phyloP scores from a whole-genome alignment of 2,329 filamentous ascomycete genomes.

The Pseudocercospora vitis region DNA sequence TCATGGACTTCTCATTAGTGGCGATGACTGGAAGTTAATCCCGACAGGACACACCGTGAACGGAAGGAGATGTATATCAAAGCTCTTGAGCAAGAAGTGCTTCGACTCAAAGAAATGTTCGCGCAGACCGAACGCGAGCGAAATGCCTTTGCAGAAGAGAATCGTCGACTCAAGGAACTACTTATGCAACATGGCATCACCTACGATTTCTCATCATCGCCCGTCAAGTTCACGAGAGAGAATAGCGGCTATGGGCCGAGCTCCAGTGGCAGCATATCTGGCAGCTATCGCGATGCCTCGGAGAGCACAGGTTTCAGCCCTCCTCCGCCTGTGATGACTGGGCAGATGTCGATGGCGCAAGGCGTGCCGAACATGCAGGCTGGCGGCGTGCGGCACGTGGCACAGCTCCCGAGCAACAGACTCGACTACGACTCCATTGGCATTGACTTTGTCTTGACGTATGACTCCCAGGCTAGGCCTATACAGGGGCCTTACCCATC shows the following conservation, averaged over 20 bases:
- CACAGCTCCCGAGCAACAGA: slow-evolving; percentile 39
- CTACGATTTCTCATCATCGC: slow-evolving; percentile 49
- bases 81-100: slow-evolving; percentile 84
- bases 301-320: slow-evolving; percentile 51
- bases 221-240: slow-evolving; percentile 39
- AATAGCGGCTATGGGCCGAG: slow-evolving; percentile 44
- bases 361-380: slow-evolving; percentile 18
- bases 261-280: slow-evolving; percentile 59
- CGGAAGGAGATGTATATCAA: slow-evolving; percentile 97
- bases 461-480: slow-evolving; percentile 52
- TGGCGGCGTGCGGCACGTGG: slow-evolving; percentile 25
- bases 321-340: slow-evolving; percentile 29
- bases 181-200: slow-evolving; percentile 60
- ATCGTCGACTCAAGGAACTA: slow-evolving; percentile 68
- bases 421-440: slow-evolving; percentile 78
- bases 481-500: slow-evolving; percentile 55
- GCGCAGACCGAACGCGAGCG: slow-evolving; percentile 73
- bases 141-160: slow-evolving; percentile 74
- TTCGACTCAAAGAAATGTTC: slow-evolving; percentile 83
- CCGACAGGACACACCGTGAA: slow-evolving; percentile 85
- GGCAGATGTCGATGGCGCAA: slow-evolving; percentile 14
- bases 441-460: slow-evolving; percentile 90
- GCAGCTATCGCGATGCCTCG: slow-evolving; percentile 57
- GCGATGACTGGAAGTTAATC: background rate
- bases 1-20: background rate